Base-by-base conservation (phyloP, 768 basidiomycete genomes). In the Tricholoma sp. region DNA sequence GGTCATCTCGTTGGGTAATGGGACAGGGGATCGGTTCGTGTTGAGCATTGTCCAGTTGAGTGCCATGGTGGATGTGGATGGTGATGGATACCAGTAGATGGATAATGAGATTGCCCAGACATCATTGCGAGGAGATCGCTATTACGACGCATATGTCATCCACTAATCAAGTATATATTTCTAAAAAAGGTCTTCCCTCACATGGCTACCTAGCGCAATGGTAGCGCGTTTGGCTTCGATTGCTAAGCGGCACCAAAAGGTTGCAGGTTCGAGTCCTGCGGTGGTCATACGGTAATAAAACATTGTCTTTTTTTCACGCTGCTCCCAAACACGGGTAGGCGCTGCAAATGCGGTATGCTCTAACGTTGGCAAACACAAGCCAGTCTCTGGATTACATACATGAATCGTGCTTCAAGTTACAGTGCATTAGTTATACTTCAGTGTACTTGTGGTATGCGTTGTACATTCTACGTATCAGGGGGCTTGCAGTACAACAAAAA, bases 201-300 rank as follows among this genome's bases (percentile, higher is more conserved):
- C 13, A 75, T 71, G 85, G 83, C 81, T 85, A 82, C 86, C 85
- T 89, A 76, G 88, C 88, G 86, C 88, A 89, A 90, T 89, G 88
- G 88, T 89, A 90, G 88, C 88, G 88, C 88, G 87, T 90, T 88
- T 89, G 88, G 88, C 88, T 90, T 90, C 88, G 87, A 88, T 80
- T 65, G 84, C 83, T 76, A 61, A 72, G 74, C 72, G 83, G 75
- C 60, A 91, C 88, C 89, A 89, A 89, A 87, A 90, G 89, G 89
- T 86, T 91, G 89, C 88, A 91, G 89, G 89, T 91, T 91, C 89
- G 88, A 91, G 87, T 88, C 89, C 89, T 89, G 89, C 87, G 85
- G 87, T 87, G 84, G 83, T 89, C 88, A 88, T 24, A 24, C 24
- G n/a, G n/a, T n/a, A n/a, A n/a, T n/a, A n/a, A n/a, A n/a, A n/a